Percentiles rank a stretch among this genome's conserved stretches.
phyloP scores from a whole-genome alignment of 1,139 yeast genomes.

The Candida pseudoviswanathii region DNA sequence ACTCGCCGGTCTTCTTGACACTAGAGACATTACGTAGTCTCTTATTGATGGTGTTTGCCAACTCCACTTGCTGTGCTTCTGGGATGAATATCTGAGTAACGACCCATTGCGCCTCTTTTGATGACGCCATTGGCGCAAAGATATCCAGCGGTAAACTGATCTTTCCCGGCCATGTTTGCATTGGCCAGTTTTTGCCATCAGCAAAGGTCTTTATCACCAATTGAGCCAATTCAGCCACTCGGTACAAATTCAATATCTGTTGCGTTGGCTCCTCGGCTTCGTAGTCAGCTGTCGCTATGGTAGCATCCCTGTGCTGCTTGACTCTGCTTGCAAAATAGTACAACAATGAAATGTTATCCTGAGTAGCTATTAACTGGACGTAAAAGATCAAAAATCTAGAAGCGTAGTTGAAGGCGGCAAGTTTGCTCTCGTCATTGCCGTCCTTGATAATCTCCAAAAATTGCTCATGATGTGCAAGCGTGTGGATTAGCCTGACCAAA shows the following conservation, averaged over 20 bases:
- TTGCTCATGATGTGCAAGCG: slow-evolving; percentile 76
- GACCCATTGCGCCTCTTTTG: slow-evolving; percentile 46
- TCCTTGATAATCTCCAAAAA: slow-evolving; percentile 46
- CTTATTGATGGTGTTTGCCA: slow-evolving; percentile 29
- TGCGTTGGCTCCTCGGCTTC: slow-evolving; percentile 26
- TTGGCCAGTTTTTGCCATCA: slow-evolving; percentile 63
- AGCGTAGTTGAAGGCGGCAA: slow-evolving; percentile 53
- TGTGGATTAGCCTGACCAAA: slow-evolving; percentile 67
- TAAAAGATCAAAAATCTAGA: slow-evolving; percentile 61
- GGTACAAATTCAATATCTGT: slow-evolving; percentile 50
- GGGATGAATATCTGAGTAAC: slow-evolving; percentile 54
- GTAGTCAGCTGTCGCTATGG: slow-evolving; percentile 39
- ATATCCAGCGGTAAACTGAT: slow-evolving; percentile 66
- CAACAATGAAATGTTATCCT: slow-evolving; percentile 70
- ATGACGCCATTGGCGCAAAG: slow-evolving; percentile 55
- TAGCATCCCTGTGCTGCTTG: slow-evolving; percentile 73
- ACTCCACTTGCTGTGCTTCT: slow-evolving; percentile 35
- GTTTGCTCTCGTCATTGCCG: slow-evolving; percentile 20
- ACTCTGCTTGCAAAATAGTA: slow-evolving; percentile 79
- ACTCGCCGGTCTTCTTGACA: not conserved
- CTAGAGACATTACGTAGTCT: slow-evolving; percentile 18
- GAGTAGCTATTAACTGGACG: slow-evolving; percentile 60
- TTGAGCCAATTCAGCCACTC: slow-evolving; percentile 75
- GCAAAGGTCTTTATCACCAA: slow-evolving; percentile 61
- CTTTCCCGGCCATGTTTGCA: slow-evolving; percentile 83